Evolutionary conservation across 78 protist genomes (phyloP).

Genomic region (Pelomyxa schiedti): DNA sequence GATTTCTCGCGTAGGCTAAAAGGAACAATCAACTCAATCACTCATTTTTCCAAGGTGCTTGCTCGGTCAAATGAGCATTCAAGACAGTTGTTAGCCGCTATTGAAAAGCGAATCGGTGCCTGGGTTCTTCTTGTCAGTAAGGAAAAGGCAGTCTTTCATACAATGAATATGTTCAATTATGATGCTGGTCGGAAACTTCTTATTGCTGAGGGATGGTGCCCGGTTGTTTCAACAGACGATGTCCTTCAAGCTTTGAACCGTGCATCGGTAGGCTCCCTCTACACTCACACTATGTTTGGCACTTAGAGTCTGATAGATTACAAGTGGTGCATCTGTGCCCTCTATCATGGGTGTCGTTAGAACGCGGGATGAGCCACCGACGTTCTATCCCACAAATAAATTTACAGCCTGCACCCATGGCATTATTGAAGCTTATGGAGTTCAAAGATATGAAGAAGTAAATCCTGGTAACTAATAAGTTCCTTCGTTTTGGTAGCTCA

Average conservation of each 20-base stretch:
- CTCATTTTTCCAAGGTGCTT: conserved; percentile 1
- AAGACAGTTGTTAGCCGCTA: neutral
- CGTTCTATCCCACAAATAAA: conserved; percentile 73
- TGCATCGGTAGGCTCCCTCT: conserved; percentile 6
- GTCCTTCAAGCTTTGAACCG: conserved; percentile 20
- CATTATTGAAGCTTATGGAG: conserved; percentile 93
- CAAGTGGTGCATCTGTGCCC: conserved; percentile 53
- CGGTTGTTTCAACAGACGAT: neutral
- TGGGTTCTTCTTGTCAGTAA: neutral
- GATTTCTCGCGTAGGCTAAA: conserved; percentile 1
- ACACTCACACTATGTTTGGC: neutral
- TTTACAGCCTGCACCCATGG: conserved; percentile 72
- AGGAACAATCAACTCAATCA: neutral
- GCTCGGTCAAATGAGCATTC: conserved; percentile 1
- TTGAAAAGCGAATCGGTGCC: neutral
- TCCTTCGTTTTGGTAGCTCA: neutral
- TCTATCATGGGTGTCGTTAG: conserved; percentile 43
- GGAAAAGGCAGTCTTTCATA: conserved; percentile 57
- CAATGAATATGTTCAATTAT: conserved; percentile 51
- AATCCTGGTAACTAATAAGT: conserved; percentile 52
- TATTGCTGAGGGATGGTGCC: conserved; percentile 65
- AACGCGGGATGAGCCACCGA: conserved; percentile 80
- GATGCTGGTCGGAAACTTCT: conserved; percentile 14
- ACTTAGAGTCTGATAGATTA: no score
- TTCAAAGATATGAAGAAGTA: conserved; percentile 89